Evolutionary conservation across 2,329 filamentous ascomycete species (phyloP).

Genomic region (Colletotrichum tabaci): DNA sequence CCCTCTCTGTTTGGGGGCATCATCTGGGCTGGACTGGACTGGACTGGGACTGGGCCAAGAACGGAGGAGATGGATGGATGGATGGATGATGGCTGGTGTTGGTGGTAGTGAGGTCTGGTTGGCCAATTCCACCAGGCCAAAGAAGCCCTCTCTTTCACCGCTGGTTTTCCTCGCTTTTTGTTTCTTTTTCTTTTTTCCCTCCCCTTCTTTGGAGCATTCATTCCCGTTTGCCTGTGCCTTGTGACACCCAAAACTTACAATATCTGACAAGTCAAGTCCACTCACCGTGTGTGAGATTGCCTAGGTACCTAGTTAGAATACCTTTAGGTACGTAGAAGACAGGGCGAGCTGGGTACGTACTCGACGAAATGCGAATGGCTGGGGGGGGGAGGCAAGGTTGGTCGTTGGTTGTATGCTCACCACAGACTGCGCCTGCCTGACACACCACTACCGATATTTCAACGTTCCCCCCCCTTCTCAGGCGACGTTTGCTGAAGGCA

Average conservation of each 20-base stretch:
- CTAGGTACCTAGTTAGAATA: no score
- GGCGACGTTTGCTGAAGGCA: no score
- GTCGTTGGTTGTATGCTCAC: no score
- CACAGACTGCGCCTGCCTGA: no score
- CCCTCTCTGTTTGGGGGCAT: neutral
- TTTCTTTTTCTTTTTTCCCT: neutral
- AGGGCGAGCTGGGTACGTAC: no score
- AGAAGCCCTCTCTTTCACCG: conserved; percentile 6
- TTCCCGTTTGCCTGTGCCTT: neutral
- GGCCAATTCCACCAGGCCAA: neutral
- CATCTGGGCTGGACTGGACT: neutral
- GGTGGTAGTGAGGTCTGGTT: neutral
- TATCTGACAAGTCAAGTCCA: neutral
- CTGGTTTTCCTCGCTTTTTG: conserved; percentile 1
- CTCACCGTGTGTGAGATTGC: no score
- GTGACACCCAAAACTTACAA: neutral
- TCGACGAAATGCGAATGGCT: conserved; percentile 24
- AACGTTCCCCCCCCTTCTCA: conserved; percentile 7
- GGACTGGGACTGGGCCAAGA: neutral
- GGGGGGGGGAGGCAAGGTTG: neutral
- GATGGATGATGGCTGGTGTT: no score
- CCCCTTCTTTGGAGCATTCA: no score
- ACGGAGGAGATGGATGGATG: neutral
- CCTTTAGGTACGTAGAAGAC: no score
- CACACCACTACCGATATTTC: neutral